Evolutionary conservation across 176 grass and related monocot species (phyloP), one percentile per base, ranked within the genome.

Genomic region (Aegilops umbellulata): DNA sequence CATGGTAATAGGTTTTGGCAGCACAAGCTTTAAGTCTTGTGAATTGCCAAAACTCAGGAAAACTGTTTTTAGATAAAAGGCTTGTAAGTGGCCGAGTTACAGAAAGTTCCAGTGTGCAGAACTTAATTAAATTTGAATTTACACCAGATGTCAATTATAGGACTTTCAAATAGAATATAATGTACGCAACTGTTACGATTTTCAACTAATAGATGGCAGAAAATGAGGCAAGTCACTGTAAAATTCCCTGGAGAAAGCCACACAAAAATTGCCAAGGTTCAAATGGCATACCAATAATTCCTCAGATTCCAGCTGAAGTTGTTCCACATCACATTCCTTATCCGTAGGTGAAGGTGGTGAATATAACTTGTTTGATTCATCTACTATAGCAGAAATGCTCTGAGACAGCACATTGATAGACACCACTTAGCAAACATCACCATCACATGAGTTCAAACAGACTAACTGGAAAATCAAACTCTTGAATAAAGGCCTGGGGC

Each of bases 341-440:
- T 79, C 32, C 4, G 2, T 72, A 6, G 17, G 63, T 82, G 44
- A 62, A 86, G 24, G 13, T 6, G 23, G 24, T 39, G 79, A 65
- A 61, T 15, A 61, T 1, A 6, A 16, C 51, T 86, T 82, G 51
- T 24, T 76, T 86, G 69, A 53, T 20, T 34, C 32, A 0, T 47
- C 65, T 24, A 72, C 13, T 71, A 15, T 6, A 57, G 70, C 41
- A 84, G 75, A 89, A 53, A 57, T 55, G 30, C 66, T 72, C 76
- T 89, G 76, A 79, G 22, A 46, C 17, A 66, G 7, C 42, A 74
- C 32, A 84, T 88, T 47, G 16, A 51, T 4, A 24, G 65, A 79
- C 42, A 78, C 24, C 67, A 60, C 34, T 89, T 60, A 81, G 47
- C 15, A 64, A 69, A 20, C 11, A 76, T 81, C 17, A 26, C 30